Conservation (phyloP, 148 eudicot species). For the Rhododendron williamsianum region DNA sequence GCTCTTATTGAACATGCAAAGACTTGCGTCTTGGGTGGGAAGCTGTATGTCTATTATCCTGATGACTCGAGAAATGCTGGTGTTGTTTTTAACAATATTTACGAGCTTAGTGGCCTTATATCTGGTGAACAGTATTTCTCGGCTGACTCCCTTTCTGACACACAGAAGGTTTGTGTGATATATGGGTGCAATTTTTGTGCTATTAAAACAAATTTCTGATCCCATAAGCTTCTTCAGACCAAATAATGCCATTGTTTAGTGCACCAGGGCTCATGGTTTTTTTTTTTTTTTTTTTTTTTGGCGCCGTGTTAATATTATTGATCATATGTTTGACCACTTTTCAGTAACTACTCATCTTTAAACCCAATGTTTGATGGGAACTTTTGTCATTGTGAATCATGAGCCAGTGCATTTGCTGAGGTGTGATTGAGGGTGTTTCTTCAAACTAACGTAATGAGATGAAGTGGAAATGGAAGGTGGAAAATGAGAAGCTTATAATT, state of each 20-base stretch:
- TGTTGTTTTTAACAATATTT: constrained; percentile 82
- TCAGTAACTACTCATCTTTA: not conserved
- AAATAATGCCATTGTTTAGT: not conserved
- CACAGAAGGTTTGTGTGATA: constrained; percentile 63
- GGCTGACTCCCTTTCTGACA: constrained; percentile 74
- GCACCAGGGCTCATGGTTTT: not conserved
- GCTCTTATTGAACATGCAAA: constrained; percentile 91
- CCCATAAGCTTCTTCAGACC: not conserved
- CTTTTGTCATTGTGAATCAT: not conserved
- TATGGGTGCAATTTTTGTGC: not conserved
- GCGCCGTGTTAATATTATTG: not conserved
- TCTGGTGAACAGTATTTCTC: constrained; percentile 56
- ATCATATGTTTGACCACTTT: not conserved
- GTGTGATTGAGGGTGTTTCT: not conserved
- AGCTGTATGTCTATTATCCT: constrained; percentile 75
- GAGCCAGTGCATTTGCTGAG: not conserved
- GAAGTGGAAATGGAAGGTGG: not conserved
- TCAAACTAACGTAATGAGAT: not conserved
- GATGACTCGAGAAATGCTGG: constrained; percentile 71
- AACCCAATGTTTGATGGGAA: not conserved
- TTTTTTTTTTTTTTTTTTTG: not conserved
- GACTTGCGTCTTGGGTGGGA: constrained; percentile 83
- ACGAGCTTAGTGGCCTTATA: constrained; percentile 87
- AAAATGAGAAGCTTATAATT: not conserved
- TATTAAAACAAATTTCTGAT: not conserved